Percentiles rank a stretch among this genome's conserved stretches.
Conservation (phyloP, 2,329 filamentous ascomycete species). For the Penicillium sp. region DNA sequence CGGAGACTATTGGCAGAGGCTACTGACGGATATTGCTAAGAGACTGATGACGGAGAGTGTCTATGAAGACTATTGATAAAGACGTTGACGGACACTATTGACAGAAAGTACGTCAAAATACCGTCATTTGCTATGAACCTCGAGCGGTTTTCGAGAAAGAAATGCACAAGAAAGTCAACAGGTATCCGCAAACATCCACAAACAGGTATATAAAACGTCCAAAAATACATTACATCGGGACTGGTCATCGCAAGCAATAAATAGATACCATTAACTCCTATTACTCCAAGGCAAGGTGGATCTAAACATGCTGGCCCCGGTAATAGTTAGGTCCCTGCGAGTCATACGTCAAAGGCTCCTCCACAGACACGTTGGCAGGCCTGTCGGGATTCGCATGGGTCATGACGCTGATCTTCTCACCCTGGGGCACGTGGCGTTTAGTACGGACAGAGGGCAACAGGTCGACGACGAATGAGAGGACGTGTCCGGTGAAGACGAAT, state of each 20-base stretch:
- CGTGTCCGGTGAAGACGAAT: conserved; percentile 81
- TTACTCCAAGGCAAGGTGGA: neutral
- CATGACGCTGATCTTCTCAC: conserved; percentile 30
- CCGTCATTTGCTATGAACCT: too few species aligned
- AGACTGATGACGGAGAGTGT: too few species aligned
- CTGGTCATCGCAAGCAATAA: neutral
- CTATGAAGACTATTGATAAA: too few species aligned
- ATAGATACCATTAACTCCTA: neutral
- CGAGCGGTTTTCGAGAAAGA: too few species aligned
- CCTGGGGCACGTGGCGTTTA: conserved; percentile 46
- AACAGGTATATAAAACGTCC: too few species aligned
- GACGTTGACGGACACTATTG: too few species aligned
- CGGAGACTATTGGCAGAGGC: too few species aligned
- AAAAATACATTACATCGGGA: too few species aligned
- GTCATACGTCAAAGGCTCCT: conserved; percentile 38
- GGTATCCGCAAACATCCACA: too few species aligned
- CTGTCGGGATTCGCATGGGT: conserved; percentile 16
- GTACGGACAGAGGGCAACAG: conserved; percentile 71
- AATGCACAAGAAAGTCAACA: too few species aligned
- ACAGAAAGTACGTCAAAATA: too few species aligned
- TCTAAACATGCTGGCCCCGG: conserved; percentile 27
- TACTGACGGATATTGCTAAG: too few species aligned
- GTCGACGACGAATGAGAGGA: conserved; percentile 82
- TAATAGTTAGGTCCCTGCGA: conserved; percentile 35
- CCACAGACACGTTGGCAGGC: conserved; percentile 24